A percentile compares a stretch with the other conserved stretches of the same genome.
phyloP scores from a whole-genome alignment of 2,329 filamentous ascomycete genomes.

The Berkeleyomyces rouxiae region DNA sequence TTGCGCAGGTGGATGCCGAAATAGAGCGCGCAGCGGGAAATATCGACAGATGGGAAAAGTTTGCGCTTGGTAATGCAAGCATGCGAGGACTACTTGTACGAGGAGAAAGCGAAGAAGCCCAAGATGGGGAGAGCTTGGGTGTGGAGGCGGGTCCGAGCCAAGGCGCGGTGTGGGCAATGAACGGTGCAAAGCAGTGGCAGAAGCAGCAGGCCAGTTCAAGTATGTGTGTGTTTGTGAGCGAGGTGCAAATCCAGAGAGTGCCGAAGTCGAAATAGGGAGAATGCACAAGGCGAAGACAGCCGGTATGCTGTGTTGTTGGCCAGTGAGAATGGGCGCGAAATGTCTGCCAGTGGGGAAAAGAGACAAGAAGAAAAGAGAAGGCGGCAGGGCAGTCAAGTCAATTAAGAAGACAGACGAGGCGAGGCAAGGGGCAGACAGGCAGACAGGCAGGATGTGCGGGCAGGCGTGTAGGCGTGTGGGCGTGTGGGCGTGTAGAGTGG shows the following conservation, averaged over 20 bases:
- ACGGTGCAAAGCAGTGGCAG: background rate
- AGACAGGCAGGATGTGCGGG: background rate
- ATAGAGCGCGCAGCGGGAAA: background rate
- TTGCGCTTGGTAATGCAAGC: background rate
- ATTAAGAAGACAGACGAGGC: background rate
- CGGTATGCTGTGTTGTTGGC: background rate
- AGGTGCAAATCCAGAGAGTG: background rate
- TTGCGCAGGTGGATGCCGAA: background rate
- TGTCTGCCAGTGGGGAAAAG: background rate
- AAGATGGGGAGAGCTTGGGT: background rate
- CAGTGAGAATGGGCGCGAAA: background rate
- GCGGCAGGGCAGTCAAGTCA: background rate
- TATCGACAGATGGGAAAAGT: background rate
- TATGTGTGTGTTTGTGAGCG: background rate
- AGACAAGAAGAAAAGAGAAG: background rate
- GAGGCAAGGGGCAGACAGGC: background rate
- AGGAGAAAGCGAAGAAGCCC: background rate
- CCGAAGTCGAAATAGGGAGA: background rate
- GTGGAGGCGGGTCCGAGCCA: background rate
- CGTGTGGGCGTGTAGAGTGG: too few relatives aligned
- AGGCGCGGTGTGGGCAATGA: background rate
- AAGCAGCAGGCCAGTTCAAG: background rate
- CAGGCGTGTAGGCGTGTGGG: too few relatives aligned
- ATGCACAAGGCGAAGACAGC: background rate
- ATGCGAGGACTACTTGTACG: background rate